These are phyloP conservation scores for Arthrinium phaeospermum DNA, from an alignment of 2,329 filamentous ascomycete genomes.

Conservation along the genomic window DNA sequence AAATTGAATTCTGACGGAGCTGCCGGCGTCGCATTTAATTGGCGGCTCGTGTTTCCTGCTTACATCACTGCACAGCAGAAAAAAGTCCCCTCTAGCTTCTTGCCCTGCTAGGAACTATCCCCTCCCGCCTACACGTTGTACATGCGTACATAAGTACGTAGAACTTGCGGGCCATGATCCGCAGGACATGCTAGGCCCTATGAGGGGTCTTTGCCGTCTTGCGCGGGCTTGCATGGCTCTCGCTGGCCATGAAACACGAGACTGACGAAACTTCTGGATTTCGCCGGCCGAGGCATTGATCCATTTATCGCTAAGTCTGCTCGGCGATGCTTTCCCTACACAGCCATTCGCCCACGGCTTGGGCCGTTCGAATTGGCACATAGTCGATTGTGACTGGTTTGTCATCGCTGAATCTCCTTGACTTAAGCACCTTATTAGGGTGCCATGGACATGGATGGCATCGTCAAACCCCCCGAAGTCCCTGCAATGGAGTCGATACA, in stretches of 20 bases:
- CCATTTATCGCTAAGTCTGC: constrained; percentile 3
- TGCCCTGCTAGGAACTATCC: not conserved
- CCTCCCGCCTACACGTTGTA: not conserved
- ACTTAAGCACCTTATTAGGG: not conserved
- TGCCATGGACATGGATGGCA: constrained; percentile 6
- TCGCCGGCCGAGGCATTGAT: constrained; percentile 3
- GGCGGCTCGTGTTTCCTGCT: not conserved
- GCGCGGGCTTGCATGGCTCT: not conserved
- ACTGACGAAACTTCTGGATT: constrained; percentile 13
- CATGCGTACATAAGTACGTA: not conserved
- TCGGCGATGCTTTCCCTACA: constrained; percentile 12
- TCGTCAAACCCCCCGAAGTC: not conserved
- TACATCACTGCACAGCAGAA: not conserved
- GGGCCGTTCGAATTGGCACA: not conserved
- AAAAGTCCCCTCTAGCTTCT: not conserved
- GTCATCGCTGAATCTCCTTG: constrained; percentile 2
- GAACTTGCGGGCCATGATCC: constrained; percentile 10
- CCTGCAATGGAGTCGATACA: not conserved
- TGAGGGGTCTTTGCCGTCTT: constrained; percentile 12
- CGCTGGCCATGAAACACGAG: not conserved
- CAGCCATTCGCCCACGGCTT: not conserved
- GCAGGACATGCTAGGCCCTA: constrained; percentile 4
- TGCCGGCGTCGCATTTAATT: not conserved
- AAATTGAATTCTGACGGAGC: constrained; percentile 14
- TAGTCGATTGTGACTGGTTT: constrained; percentile 1